Conservation (phyloP, 371 early-diverging fungal genomes). For the Massospora cicadina region DNA sequence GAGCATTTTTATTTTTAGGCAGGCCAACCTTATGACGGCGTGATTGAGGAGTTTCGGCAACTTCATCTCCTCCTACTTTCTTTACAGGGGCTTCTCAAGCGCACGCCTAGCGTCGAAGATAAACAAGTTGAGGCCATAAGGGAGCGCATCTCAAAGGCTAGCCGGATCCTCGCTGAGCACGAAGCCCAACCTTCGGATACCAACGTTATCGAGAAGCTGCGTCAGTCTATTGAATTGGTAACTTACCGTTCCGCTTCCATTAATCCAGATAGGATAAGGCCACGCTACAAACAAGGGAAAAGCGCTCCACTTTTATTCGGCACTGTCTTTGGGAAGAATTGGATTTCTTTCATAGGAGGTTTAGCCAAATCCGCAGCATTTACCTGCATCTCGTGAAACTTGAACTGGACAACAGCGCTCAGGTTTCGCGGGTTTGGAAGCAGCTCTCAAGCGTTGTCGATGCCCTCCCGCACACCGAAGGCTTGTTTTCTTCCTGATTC, state of each 20-base stretch:
- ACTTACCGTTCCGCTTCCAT: too few relatives aligned
- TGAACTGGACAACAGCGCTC: not conserved
- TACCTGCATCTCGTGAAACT: not conserved
- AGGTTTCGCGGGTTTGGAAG: not conserved
- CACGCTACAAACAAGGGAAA: not conserved
- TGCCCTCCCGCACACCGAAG: not conserved
- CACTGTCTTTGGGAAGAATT: not conserved
- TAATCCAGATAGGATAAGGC: not conserved
- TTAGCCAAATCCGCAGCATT: not conserved
- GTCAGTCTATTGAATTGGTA: not conserved
- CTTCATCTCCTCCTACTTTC: not conserved
- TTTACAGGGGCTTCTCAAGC: not conserved
- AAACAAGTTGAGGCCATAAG: not conserved
- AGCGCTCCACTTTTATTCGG: not conserved
- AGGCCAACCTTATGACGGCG: not conserved
- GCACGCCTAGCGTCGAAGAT: not conserved
- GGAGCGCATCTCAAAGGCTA: not conserved
- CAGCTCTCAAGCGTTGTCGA: conserved; percentile 1
- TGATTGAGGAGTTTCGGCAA: not conserved
- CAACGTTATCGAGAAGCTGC: not conserved
- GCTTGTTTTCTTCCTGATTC: not conserved
- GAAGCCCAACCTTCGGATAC: not conserved
- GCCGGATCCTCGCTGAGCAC: not conserved
- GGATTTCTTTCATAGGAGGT: conserved; percentile 1
- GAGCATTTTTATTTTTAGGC: not conserved